A percentile compares a stretch with the other conserved stretches of the same genome.
These are phyloP conservation scores for Skeletonema potamos DNA, from an alignment of 108 stramenopile genomes.

Conservation along the genomic window DNA sequence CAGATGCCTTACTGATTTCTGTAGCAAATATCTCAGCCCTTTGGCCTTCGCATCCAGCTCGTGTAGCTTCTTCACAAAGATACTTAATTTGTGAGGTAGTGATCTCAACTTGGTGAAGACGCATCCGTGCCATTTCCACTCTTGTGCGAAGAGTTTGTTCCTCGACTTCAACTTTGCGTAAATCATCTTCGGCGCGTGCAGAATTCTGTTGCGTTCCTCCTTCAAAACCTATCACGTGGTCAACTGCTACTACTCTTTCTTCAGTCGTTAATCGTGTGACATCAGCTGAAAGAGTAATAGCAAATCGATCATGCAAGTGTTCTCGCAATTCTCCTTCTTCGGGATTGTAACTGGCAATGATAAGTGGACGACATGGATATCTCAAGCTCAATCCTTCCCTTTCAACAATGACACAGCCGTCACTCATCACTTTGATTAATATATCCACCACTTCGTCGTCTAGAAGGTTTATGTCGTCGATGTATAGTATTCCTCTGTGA, in stretches of 20 bases:
- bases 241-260: conserved; percentile 55
- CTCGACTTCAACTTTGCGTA: conserved; percentile 29
- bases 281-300: conserved; percentile 60
- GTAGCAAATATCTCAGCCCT: conserved; percentile 78
- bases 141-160: conserved; percentile 59
- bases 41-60: conserved; percentile 70
- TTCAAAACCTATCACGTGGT: conserved; percentile 46
- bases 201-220: conserved; percentile 30
- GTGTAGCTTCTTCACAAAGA: conserved; percentile 73
- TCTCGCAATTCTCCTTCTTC: conserved; percentile 76
- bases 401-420: conserved; percentile 63
- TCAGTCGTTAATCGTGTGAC: conserved; percentile 44
- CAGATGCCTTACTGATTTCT: conserved; percentile 63
- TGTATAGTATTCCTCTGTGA: conserved; percentile 66
- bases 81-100: conserved; percentile 53
- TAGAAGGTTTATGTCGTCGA: conserved; percentile 77
- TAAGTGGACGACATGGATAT: conserved; percentile 65
- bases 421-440: conserved; percentile 54
- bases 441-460: conserved; percentile 65
- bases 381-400: conserved; percentile 63
- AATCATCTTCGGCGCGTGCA: conserved; percentile 12
- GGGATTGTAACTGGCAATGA: conserved; percentile 78
- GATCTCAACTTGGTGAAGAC: conserved; percentile 39
- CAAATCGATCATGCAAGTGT: conserved; percentile 73
- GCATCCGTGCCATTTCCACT: conserved; percentile 59